phyloP scores from a whole-genome alignment of 768 basidiomycete species.

The Infundibulicybe gibba region DNA sequence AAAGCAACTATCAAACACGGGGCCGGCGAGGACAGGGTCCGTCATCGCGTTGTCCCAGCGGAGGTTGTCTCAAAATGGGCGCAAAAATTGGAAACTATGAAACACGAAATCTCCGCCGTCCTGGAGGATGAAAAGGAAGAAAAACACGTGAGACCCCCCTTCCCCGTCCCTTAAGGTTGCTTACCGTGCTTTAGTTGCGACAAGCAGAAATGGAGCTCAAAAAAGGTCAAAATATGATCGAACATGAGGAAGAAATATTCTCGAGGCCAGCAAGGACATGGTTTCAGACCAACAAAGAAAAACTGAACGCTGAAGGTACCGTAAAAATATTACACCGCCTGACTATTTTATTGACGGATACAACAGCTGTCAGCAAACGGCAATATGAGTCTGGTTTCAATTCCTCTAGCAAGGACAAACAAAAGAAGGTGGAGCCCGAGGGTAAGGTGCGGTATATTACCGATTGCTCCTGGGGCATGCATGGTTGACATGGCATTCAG shows the following conservation, averaged over 20 bases:
- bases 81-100: slow-evolving; percentile 64
- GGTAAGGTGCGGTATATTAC: slow-evolving; percentile 33
- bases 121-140: slow-evolving; percentile 94
- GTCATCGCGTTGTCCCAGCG: slow-evolving; percentile 82
- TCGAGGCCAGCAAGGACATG: slow-evolving; percentile 95
- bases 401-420: slow-evolving; percentile 31
- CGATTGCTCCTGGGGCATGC: slow-evolving; percentile 3
- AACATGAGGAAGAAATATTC: slow-evolving; percentile 90
- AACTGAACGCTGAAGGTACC: slow-evolving; percentile 72
- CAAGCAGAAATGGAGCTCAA: slow-evolving; percentile 94
- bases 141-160: slow-evolving; percentile 59
- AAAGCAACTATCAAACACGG: slow-evolving; percentile 94
- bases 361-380: slow-evolving; percentile 68
- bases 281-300: slow-evolving; percentile 92
- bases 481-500: slow-evolving; percentile 26
- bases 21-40: slow-evolving; percentile 70
- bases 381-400: slow-evolving; percentile 62
- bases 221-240: slow-evolving; percentile 94
- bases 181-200: slow-evolving; percentile 50
- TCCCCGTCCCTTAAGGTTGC: slow-evolving; percentile 6
- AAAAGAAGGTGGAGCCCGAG: slow-evolving; percentile 28
- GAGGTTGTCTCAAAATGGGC: slow-evolving; percentile 73
- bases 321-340: slow-evolving; percentile 3
- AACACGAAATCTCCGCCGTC: slow-evolving; percentile 74
- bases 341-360: not conserved